Conservation (phyloP, 176 grass and related monocot species). For the Ensete ventricosum region DNA sequence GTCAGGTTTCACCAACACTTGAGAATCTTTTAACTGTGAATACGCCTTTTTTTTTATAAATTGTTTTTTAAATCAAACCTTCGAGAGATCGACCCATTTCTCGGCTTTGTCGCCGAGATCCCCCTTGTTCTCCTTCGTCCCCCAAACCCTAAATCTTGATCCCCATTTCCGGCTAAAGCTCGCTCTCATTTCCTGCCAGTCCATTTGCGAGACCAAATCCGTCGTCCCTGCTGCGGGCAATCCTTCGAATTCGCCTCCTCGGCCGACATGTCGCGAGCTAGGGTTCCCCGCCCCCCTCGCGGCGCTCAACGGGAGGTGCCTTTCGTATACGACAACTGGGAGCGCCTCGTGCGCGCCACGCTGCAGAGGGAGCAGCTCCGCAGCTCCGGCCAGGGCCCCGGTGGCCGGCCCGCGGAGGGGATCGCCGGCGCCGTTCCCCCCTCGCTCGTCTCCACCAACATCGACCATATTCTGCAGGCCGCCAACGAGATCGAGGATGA, state of each 20-base stretch:
- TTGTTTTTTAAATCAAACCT: too few relatives aligned
- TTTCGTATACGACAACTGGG: constrained; percentile 64
- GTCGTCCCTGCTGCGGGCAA: neutral
- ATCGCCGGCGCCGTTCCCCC: constrained; percentile 46
- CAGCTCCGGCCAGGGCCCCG: constrained; percentile 20
- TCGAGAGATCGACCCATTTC: too few relatives aligned
- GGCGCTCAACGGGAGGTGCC: constrained; percentile 20
- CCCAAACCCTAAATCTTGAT: neutral
- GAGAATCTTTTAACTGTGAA: too few relatives aligned
- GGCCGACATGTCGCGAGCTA: neutral
- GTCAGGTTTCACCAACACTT: too few relatives aligned
- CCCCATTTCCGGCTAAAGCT: neutral
- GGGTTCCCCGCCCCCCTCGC: neutral
- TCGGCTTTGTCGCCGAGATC: neutral
- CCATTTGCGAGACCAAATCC: neutral
- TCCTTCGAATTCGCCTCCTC: neutral
- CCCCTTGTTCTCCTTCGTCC: neutral
- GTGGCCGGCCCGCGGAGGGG: constrained; percentile 8
- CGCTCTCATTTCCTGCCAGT: neutral
- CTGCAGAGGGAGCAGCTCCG: constrained; percentile 45
- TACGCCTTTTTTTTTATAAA: too few relatives aligned
- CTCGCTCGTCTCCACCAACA: constrained; percentile 60
- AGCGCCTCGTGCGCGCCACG: constrained; percentile 63
- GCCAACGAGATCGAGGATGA: constrained; percentile 78
- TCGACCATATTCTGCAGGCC: constrained; percentile 82